A percentile compares a stretch with the other conserved stretches of the same genome.
These are phyloP conservation scores for Rhododendron molle DNA, from an alignment of 148 eudicot species.

Conservation along the genomic window DNA sequence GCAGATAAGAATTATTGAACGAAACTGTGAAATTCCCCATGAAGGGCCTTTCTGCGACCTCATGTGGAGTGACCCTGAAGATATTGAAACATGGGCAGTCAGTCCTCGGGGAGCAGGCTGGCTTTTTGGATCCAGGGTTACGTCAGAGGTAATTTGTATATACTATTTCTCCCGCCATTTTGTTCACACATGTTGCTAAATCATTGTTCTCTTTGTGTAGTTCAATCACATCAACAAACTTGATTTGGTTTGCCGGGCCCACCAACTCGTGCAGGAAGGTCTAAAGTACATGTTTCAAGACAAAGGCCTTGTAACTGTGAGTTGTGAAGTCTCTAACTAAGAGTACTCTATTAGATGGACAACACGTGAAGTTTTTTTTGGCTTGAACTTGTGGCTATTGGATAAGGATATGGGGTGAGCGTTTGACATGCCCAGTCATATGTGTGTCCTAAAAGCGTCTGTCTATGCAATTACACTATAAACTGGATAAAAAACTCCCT, in stretches of 20 bases:
- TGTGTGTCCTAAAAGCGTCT: neutral
- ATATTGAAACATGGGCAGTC: constrained; percentile 99
- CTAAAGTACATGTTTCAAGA: constrained; percentile 99
- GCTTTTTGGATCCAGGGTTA: constrained; percentile 99
- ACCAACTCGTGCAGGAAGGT: constrained; percentile 99
- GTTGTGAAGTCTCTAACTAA: constrained; percentile 14
- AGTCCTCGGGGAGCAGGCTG: constrained; percentile 99
- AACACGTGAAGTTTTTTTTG: neutral
- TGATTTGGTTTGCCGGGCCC: constrained; percentile 97
- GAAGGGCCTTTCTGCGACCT: constrained; percentile 99
- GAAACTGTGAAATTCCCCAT: constrained; percentile 98
- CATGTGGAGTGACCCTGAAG: constrained; percentile 99
- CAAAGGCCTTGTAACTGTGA: constrained; percentile 98
- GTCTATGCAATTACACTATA: neutral
- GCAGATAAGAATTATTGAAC: constrained; percentile 88
- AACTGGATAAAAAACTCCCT: neutral
- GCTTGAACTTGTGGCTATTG: neutral
- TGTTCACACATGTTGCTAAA: constrained; percentile 11
- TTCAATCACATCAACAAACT: constrained; percentile 98
- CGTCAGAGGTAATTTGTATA: constrained; percentile 61
- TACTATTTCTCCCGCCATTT: neutral
- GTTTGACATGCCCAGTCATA: neutral
- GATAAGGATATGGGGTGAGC: neutral
- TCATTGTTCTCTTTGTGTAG: constrained; percentile 32
- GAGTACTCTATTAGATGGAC: neutral